Conservation (phyloP, 1,139 yeast species). For the Saccharomyces hybrid region DNA sequence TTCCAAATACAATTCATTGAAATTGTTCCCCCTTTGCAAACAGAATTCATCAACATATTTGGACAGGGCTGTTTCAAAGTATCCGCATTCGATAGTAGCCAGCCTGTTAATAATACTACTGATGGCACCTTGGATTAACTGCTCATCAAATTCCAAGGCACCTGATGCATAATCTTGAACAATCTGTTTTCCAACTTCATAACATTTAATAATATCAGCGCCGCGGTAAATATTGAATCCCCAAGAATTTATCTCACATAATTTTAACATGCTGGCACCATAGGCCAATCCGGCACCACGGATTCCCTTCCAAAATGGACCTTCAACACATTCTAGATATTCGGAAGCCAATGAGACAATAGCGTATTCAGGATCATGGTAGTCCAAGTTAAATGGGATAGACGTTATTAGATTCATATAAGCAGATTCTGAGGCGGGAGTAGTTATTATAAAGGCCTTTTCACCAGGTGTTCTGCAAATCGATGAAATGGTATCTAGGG, state of each 20-base stretch:
- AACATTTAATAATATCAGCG: conserved; percentile 70
- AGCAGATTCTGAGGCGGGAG: conserved; percentile 87
- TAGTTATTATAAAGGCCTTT: conserved; percentile 57
- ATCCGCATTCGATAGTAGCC: conserved; percentile 58
- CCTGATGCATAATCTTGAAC: conserved; percentile 58
- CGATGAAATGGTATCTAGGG: conserved; percentile 47
- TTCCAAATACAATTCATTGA: conserved; percentile 41
- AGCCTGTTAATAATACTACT: conserved; percentile 64
- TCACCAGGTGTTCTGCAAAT: conserved; percentile 47
- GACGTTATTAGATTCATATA: conserved; percentile 54
- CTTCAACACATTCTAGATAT: conserved; percentile 81
- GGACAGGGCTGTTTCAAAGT: conserved; percentile 53
- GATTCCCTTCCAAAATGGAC: conserved; percentile 95
- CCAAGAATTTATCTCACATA: conserved; percentile 60
- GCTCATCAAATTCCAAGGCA: conserved; percentile 43
- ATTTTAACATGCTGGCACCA: conserved; percentile 60
- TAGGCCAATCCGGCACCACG: conserved; percentile 95
- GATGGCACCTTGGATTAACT: conserved; percentile 61
- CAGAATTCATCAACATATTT: conserved; percentile 62
- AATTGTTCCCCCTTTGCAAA: conserved; percentile 63
- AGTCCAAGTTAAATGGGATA: conserved; percentile 50
- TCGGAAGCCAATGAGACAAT: conserved; percentile 68
- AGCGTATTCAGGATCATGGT: conserved; percentile 58
- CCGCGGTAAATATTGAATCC: conserved; percentile 71
- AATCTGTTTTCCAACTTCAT: conserved; percentile 56